Evolutionary conservation across 2,329 filamentous ascomycete species (phyloP).

Genomic region (Penicillium sp.): DNA sequence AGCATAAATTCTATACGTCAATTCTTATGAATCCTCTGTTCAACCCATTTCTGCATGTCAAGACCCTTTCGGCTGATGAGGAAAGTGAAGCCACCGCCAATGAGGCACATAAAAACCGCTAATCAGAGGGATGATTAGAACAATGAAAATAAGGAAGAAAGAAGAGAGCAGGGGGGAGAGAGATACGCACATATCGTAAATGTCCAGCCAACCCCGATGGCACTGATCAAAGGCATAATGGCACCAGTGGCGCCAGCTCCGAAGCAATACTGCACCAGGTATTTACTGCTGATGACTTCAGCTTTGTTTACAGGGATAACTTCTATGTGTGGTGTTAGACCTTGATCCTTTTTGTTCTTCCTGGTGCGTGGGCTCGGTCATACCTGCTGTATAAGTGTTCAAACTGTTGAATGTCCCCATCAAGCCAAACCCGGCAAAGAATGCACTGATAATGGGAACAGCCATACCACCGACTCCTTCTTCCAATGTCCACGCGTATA

Average conservation of each 20-base stretch:
- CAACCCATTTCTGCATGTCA: conserved; percentile 3
- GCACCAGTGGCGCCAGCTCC: conserved; percentile 66
- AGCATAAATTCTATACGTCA: background rate
- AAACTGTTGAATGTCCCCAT: conserved; percentile 70
- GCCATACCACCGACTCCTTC: conserved; percentile 52
- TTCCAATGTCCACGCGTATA: conserved; percentile 65
- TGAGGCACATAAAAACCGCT: conserved; percentile 2
- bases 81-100: conserved; percentile 8
- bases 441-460: conserved; percentile 65
- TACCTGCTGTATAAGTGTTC: conserved; percentile 61
- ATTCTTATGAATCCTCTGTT: background rate
- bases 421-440: conserved; percentile 67
- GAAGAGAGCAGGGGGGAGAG: background rate
- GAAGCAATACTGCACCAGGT: conserved; percentile 71
- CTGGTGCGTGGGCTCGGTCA: background rate
- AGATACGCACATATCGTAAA: conserved; percentile 59
- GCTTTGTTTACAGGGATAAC: conserved; percentile 50
- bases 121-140: conserved; percentile 15
- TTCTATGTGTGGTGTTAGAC: conserved; percentile 20
- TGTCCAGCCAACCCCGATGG: conserved; percentile 77
- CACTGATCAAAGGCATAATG: conserved; percentile 67
- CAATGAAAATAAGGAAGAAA: background rate
- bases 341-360: background rate
- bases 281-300: conserved; percentile 76
- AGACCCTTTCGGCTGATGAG: conserved; percentile 2